Evolutionary conservation across 2,329 filamentous ascomycete species (phyloP).

Genomic region (Fonsecaea nubica): DNA sequence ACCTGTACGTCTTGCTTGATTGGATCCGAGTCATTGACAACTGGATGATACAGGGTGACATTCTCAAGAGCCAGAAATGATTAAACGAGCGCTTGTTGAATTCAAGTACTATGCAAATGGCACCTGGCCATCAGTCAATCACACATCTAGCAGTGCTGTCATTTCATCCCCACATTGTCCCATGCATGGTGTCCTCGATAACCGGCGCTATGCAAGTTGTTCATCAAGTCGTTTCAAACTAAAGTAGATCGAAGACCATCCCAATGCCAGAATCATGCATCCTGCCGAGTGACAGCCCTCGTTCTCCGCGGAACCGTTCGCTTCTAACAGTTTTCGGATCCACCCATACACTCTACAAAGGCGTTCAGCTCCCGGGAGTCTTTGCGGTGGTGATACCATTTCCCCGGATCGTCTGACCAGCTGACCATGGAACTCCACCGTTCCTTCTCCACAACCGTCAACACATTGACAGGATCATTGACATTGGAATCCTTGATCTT

Average conservation of each 20-base stretch:
- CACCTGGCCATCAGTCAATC: conserved; percentile 6
- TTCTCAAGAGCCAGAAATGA: not conserved
- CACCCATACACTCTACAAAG: conserved; percentile 52
- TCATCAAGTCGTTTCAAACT: not conserved
- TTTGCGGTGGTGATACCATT: conserved; percentile 87
- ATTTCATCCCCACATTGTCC: not conserved
- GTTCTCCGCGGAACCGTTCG: not conserved
- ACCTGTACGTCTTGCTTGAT: not conserved
- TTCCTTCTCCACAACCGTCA: conserved; percentile 75
- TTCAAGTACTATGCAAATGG: conserved; percentile 19
- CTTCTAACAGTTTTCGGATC: conserved; percentile 18
- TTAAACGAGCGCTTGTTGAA: not conserved
- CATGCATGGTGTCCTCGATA: not conserved
- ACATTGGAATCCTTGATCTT: conserved; percentile 75
- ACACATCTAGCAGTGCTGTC: not conserved
- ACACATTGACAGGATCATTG: conserved; percentile 80
- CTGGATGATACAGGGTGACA: not conserved
- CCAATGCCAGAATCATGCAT: not conserved
- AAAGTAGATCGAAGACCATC: not conserved
- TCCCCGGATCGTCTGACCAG: conserved; percentile 84
- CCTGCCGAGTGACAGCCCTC: not conserved
- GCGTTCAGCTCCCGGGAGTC: conserved; percentile 63
- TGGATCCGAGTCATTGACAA: not conserved
- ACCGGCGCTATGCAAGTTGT: conserved; percentile 23
- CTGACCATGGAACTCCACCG: conserved; percentile 78